Evolutionary conservation across 352 stramenopile genomes (phyloP).

Genomic region (Peronospora tabacina): DNA sequence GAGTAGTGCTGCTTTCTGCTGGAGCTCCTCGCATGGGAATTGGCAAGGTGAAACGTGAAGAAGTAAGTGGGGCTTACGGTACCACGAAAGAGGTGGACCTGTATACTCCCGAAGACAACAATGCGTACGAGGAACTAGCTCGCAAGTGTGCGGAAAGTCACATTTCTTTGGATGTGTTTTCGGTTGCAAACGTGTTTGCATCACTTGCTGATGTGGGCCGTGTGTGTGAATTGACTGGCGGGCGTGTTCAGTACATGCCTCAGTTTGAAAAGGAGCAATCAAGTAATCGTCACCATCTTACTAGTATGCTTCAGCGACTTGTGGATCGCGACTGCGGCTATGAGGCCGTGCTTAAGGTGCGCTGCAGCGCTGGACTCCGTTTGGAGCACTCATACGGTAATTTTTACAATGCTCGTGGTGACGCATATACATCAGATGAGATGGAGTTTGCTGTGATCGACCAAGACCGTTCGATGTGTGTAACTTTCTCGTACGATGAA

Average conservation of each 20-base stretch:
- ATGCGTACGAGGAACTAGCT: conserved; percentile 60
- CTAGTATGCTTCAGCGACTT: conserved; percentile 61
- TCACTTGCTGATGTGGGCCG: conserved; percentile 75
- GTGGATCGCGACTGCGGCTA: conserved; percentile 72
- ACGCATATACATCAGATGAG: conserved; percentile 65
- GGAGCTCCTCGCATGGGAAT: conserved; percentile 66
- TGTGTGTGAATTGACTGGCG: conserved; percentile 79
- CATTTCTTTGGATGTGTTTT: conserved; percentile 83
- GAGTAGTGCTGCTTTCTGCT: conserved; percentile 69
- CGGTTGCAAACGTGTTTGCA: conserved; percentile 75
- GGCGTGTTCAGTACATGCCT: conserved; percentile 79
- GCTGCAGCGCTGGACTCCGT: conserved; percentile 70
- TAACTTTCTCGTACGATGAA: conserved; percentile 87
- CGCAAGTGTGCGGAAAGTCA: conserved; percentile 64
- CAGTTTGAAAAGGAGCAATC: conserved; percentile 82
- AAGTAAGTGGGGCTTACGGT: conserved; percentile 71
- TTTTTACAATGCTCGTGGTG: conserved; percentile 60
- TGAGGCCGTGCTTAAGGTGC: conserved; percentile 86
- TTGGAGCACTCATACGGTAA: conserved; percentile 83
- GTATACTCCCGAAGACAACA: conserved; percentile 65
- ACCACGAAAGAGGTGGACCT: conserved; percentile 82
- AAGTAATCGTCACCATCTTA: conserved; percentile 75
- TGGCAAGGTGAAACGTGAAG: conserved; percentile 69
- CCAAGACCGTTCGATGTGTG: conserved; percentile 76
- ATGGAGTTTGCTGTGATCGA: conserved; percentile 87